A percentile compares a stretch with the other conserved stretches of the same genome.
phyloP scores from a whole-genome alignment of 2,329 filamentous ascomycete genomes.

The Cucurbitaria berberidis region DNA sequence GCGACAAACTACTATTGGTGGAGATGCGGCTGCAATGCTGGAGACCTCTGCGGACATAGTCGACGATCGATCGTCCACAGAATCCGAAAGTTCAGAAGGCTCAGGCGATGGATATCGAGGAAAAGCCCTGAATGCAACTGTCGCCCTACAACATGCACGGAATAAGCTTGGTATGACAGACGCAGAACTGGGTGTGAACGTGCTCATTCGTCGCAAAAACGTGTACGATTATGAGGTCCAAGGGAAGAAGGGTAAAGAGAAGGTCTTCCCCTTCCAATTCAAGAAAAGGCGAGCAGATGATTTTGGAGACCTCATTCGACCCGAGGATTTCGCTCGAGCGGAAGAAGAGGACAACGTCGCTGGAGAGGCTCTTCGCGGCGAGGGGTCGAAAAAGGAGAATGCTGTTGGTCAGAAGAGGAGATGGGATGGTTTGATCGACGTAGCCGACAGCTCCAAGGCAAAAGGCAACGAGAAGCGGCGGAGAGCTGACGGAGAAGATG shows the following conservation, averaged over 20 bases:
- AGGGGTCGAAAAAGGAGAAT: slow-evolving; percentile 56
- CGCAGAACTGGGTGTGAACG: slow-evolving; percentile 88
- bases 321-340: slow-evolving; percentile 90
- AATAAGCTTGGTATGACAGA: slow-evolving; percentile 82
- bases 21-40: slow-evolving; percentile 66
- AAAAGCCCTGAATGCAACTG: slow-evolving; percentile 86
- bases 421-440: slow-evolving; percentile 74
- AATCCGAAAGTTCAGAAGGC: slow-evolving; percentile 84
- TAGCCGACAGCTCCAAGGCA: slow-evolving; percentile 47
- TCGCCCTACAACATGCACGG: slow-evolving; percentile 81
- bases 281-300: slow-evolving; percentile 83
- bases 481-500: slow-evolving; percentile 46
- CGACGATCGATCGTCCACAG: slow-evolving; percentile 85
- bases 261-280: slow-evolving; percentile 87
- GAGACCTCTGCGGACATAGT: slow-evolving; percentile 75
- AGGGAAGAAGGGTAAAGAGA: slow-evolving; percentile 88
- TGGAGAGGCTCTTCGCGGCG: slow-evolving; percentile 64
- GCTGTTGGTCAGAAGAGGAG: slow-evolving; percentile 87
- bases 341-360: slow-evolving; percentile 85
- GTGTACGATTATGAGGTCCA: slow-evolving; percentile 94
- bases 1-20: slow-evolving; percentile 79
- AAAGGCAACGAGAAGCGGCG: slow-evolving; percentile 65
- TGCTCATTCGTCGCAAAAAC: slow-evolving; percentile 84
- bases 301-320: slow-evolving; percentile 90
- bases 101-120: slow-evolving; percentile 78